Percentiles rank a stretch among this genome's conserved stretches.
These are phyloP conservation scores for Metschnikowia aberdeeniae DNA, from an alignment of 805 yeast genomes.

Conservation along the genomic window DNA sequence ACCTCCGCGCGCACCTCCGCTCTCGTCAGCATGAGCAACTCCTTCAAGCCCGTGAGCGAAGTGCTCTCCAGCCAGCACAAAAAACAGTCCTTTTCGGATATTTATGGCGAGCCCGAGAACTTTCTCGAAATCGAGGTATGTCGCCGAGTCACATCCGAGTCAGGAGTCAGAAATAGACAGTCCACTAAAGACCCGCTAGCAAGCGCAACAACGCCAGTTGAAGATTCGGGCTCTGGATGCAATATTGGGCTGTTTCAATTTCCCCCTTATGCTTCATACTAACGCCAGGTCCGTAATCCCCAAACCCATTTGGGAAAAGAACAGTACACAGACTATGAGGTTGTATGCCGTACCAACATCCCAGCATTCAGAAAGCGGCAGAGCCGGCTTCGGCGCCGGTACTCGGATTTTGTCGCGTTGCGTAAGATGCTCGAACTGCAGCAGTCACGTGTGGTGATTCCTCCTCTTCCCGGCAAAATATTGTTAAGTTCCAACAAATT, in stretches of 20 bases:
- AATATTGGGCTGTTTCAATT: too few species aligned
- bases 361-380: conserved; percentile 71
- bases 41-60: conserved; percentile 44
- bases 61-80: conserved; percentile 37
- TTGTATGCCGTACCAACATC: conserved; percentile 82
- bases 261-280: conserved; percentile 11
- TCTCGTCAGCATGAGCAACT: conserved; percentile 1
- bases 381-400: conserved; percentile 76
- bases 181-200: too few species aligned
- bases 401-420: conserved; percentile 84
- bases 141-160: not conserved
- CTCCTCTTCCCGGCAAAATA: conserved; percentile 88
- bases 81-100: conserved; percentile 67
- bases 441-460: conserved; percentile 74
- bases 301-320: conserved; percentile 65
- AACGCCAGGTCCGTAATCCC: conserved; percentile 55
- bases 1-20: not conserved
- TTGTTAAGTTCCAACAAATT: conserved; percentile 63
- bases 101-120: conserved; percentile 93
- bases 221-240: too few species aligned
- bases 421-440: conserved; percentile 72
- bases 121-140: conserved; percentile 85
- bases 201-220: too few species aligned
- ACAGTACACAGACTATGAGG: conserved; percentile 89
- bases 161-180: too few species aligned